Conservation (phyloP, 139 green algal species). For the Chlorella ohadii region DNA sequence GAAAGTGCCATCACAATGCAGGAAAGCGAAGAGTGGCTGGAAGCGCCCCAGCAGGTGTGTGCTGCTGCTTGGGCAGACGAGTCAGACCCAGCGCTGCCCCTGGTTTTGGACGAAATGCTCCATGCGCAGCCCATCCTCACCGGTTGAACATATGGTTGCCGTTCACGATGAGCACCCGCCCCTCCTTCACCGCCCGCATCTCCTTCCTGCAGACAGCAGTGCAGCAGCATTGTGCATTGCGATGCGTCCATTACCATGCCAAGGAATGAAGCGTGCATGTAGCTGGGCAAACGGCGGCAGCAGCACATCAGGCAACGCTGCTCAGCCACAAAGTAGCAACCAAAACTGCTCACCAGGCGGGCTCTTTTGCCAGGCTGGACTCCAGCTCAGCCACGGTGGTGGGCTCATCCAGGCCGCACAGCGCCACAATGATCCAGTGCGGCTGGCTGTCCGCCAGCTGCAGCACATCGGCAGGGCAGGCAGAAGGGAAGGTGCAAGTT, state of each 20-base stretch:
- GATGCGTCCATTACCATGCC: too few relatives aligned
- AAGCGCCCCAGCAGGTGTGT: too few relatives aligned
- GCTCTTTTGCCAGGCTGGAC: constrained; percentile 28
- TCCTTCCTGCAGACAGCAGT: constrained; percentile 26
- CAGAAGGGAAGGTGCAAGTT: too few relatives aligned
- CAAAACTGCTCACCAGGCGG: constrained; percentile 52
- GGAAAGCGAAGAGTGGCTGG: too few relatives aligned
- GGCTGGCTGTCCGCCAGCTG: constrained; percentile 65
- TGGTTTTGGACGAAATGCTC: too few relatives aligned
- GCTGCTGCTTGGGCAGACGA: too few relatives aligned
- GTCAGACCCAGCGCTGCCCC: too few relatives aligned
- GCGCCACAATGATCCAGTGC: constrained; percentile 83
- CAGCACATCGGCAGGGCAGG: not conserved
- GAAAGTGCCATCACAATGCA: too few relatives aligned
- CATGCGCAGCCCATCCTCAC: too few relatives aligned
- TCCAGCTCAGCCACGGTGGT: constrained; percentile 40
- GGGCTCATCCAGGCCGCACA: constrained; percentile 78
- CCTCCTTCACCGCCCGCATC: constrained; percentile 75
- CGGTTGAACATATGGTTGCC: constrained; percentile 72
- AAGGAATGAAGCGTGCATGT: not conserved
- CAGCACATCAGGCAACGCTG: not conserved
- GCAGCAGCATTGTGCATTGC: too few relatives aligned
- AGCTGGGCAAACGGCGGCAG: not conserved
- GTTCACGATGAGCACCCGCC: constrained; percentile 81
- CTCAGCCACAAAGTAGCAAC: not conserved